Conservation (phyloP, 805 yeast species). For the Candida koratica region DNA sequence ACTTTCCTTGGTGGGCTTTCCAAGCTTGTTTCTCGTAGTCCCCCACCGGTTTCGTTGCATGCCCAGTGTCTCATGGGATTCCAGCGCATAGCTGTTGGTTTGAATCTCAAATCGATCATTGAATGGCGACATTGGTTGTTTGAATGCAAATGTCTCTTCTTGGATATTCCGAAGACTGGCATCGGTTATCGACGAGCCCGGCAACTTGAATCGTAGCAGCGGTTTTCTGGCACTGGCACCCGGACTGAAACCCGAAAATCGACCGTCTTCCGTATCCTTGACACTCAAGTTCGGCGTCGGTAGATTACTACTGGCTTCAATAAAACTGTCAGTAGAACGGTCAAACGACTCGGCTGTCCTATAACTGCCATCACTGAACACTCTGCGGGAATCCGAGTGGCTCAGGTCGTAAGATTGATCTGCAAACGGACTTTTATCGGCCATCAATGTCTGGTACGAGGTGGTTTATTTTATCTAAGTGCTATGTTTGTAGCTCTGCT, state of each 20-base stretch:
- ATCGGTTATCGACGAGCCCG: constrained; percentile 17
- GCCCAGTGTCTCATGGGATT: constrained; percentile 21
- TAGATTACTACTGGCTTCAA: constrained; percentile 14
- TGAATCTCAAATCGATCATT: constrained; percentile 15
- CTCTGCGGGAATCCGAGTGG: constrained; percentile 8
- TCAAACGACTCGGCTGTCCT: constrained; percentile 17
- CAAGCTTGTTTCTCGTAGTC: constrained; percentile 73
- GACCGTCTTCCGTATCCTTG: constrained; percentile 4
- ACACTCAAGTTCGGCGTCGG: constrained; percentile 27
- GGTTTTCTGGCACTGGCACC: constrained; percentile 16
- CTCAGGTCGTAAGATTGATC: constrained; percentile 11
- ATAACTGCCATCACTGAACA: constrained; percentile 19
- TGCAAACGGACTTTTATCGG: constrained; percentile 10
- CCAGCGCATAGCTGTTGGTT: constrained; percentile 9
- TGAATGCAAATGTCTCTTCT: constrained; percentile 23
- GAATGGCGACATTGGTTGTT: constrained; percentile 29
- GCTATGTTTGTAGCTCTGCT: too few species aligned
- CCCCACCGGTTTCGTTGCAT: constrained; percentile 89
- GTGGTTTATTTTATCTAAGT: too few species aligned
- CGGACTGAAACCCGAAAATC: neutral
- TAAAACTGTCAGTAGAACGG: constrained; percentile 10
- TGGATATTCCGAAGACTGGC: constrained; percentile 15
- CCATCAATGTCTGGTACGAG: too few species aligned
- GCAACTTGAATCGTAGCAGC: constrained; percentile 30
- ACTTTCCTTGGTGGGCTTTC: constrained; percentile 50